Base-by-base conservation (phyloP, 2,329 filamentous ascomycete species). In the Colletotrichum sp. region DNA sequence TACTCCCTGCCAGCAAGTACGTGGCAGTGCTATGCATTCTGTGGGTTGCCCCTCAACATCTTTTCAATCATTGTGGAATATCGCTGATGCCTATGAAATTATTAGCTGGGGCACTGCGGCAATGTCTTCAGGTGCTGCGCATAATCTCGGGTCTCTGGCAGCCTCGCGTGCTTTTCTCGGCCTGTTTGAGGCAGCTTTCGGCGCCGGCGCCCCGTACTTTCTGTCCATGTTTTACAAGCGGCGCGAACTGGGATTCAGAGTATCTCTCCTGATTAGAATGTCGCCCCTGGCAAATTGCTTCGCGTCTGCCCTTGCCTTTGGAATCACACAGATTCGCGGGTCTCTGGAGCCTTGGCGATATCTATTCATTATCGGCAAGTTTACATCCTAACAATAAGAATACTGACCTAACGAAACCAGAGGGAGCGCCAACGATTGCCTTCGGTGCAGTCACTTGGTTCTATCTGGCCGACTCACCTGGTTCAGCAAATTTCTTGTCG, bases 191-290 rank as follows among this genome's bases (percentile, higher is more conserved):
- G 82, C 82, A 6, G 77, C 78, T 3, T 81, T 77, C 52, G 80
- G 80, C 9, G 76, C 81, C 16, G 82, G 82, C 12, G 78, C 79
- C 32, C 79, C 82, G 3, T 83, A 81, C 61, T 80, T 81, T 32
- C 78, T 84, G 8, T 83, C 83, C 1, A 76, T 83, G 52, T 83
- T 84, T 72, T 84, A 84, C 67, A 80, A 81, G 48, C 78, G 83
- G 8, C 78, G 78, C 8, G 83, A 84, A 68, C 62, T 84, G 1
- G 83, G 82, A 1, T 71, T 82, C 9, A 79, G 83, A 36, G 78
- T 80, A 24, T 78, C 79, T 7, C 24, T 83, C 2, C 77, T 84
- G 7, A 76, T 82, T 9, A 79, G 78, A 1, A 80, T 80, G 48
- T 80, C 82, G 18, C 81, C 83, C 2, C 75, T 84, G 7, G 83